Conservation (phyloP, 768 basidiomycete species). For the Mycena galopus region DNA sequence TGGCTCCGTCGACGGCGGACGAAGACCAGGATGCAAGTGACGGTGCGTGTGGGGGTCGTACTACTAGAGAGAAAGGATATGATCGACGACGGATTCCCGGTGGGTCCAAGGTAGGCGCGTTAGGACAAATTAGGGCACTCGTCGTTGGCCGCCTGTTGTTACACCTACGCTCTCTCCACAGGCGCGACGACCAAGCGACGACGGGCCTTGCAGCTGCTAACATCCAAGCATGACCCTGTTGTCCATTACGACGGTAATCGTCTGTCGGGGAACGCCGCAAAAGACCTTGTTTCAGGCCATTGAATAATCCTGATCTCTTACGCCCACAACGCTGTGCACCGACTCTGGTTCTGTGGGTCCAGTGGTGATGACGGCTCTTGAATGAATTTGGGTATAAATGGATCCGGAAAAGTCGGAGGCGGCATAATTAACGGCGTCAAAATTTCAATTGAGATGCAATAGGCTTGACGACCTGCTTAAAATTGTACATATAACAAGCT, state of each 20-base stretch:
- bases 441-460: not conserved
- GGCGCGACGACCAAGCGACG: too few relatives aligned
- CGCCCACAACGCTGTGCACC: too few relatives aligned
- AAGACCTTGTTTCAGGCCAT: not conserved
- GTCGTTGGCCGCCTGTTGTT: not conserved
- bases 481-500: not conserved
- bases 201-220: too few relatives aligned
- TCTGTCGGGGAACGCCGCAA: not conserved
- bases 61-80: not conserved
- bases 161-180: not conserved
- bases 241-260: not conserved
- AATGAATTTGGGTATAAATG: not conserved
- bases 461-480: not conserved
- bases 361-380: not conserved
- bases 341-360: not conserved
- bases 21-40: too few relatives aligned
- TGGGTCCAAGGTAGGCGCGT: not conserved
- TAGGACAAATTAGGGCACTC: not conserved
- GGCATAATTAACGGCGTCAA: not conserved
- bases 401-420: not conserved
- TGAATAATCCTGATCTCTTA: not conserved
- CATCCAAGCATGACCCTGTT: too few relatives aligned
- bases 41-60: too few relatives aligned
- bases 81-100: conserved; percentile 6
- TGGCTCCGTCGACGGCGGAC: too few relatives aligned